Evolutionary conservation across 495 filamentous ascomycete genomes (phyloP).

Genomic region (Penicillium alfredii): DNA sequence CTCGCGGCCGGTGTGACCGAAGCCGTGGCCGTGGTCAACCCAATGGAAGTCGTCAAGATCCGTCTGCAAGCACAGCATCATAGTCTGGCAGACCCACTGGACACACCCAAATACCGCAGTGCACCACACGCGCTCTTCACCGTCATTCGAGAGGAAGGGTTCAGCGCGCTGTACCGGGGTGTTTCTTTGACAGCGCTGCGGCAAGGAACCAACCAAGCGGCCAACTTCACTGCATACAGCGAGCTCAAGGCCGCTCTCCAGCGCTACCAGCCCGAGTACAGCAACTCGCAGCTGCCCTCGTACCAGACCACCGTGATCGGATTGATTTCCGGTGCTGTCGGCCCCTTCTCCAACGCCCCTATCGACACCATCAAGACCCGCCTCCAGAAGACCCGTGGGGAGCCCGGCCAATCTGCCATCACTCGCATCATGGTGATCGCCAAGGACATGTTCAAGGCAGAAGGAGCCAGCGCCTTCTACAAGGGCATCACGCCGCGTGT

Average conservation of each 20-base stretch:
- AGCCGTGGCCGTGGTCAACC: slow-evolving; percentile 91
- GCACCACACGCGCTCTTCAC: slow-evolving; percentile 94
- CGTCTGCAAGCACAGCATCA: slow-evolving; percentile 96
- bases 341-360: slow-evolving; percentile 90
- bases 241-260: slow-evolving; percentile 80
- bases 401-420: slow-evolving; percentile 72
- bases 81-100: slow-evolving; percentile 85
- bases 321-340: slow-evolving; percentile 88
- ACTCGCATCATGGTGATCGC: slow-evolving; percentile 72
- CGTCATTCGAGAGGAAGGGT: slow-evolving; percentile 83
- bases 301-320: slow-evolving; percentile 92
- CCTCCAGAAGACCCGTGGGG: slow-evolving; percentile 81
- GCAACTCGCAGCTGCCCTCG: slow-evolving; percentile 59
- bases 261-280: slow-evolving; percentile 56
- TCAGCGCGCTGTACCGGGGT: slow-evolving; percentile 82
- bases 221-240: slow-evolving; percentile 98
- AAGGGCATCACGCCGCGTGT: slow-evolving; percentile 97
- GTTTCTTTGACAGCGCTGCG: slow-evolving; percentile 88
- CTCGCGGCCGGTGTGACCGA: slow-evolving; percentile 91
- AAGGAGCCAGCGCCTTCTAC: slow-evolving; percentile 92
- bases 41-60: slow-evolving; percentile 99
- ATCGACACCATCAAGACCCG: slow-evolving; percentile 99
- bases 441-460: slow-evolving; percentile 93
- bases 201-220: slow-evolving; percentile 94
- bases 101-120: slow-evolving; percentile 93